Conservation (phyloP, 2,329 filamentous ascomycete species). For the Xylaria sp. region DNA sequence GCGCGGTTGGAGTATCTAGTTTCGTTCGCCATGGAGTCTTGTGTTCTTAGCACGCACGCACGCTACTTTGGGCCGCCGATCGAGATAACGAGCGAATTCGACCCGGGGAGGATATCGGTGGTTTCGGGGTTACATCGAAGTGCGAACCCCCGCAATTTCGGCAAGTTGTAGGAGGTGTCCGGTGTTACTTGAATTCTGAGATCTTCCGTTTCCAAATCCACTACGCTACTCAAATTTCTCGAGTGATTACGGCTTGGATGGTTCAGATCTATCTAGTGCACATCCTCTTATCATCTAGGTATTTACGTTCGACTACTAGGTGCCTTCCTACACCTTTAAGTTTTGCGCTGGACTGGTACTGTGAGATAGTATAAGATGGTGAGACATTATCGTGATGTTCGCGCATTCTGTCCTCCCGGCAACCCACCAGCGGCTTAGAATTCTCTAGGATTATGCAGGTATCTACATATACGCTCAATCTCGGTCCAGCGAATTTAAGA, state of each 20-base stretch:
- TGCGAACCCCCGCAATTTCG: not conserved
- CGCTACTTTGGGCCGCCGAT: no score
- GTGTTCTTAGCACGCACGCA: no score
- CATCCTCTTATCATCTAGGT: not conserved
- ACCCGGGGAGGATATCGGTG: not conserved
- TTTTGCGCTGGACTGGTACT: not conserved
- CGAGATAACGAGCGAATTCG: not conserved
- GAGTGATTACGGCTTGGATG: not conserved
- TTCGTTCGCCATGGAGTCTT: conserved; percentile 38
- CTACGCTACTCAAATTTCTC: not conserved
- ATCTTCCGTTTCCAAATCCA: not conserved
- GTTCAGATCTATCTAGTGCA: not conserved
- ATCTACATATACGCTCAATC: not conserved
- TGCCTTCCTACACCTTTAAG: not conserved
- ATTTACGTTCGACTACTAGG: not conserved
- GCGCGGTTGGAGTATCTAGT: conserved; percentile 55
- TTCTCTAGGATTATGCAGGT: not conserved
- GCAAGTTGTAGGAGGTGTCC: not conserved
- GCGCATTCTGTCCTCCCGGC: not conserved
- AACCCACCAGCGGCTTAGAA: not conserved
- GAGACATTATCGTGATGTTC: not conserved
- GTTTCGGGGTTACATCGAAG: not conserved
- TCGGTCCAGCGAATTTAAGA: not conserved
- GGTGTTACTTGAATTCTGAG: not conserved
- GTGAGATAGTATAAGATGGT: not conserved